These are phyloP conservation scores for Sarocladium kiliense DNA, from an alignment of 2,329 filamentous ascomycete species.

Conservation along the genomic window DNA sequence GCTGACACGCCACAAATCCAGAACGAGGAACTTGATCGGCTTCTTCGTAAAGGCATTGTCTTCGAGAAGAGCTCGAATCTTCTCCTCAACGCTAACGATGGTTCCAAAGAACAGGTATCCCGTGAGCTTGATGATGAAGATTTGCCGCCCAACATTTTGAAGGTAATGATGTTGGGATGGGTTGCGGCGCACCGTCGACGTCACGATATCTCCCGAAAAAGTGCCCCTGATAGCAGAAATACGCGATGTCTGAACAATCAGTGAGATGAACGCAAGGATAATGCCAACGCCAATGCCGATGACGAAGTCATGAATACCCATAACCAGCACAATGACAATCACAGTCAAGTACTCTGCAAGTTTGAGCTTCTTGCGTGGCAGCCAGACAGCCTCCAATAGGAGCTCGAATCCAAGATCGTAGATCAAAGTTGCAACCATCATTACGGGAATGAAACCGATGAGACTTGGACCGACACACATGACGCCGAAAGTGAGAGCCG, in stretches of 20 bases:
- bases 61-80: slow-evolving; percentile 75
- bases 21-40: slow-evolving; percentile 82
- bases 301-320: slow-evolving; percentile 97
- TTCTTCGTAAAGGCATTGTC: slow-evolving; percentile 72
- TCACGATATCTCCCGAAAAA: slow-evolving; percentile 85
- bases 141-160: slow-evolving; percentile 78
- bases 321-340: slow-evolving; percentile 83
- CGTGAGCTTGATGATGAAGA: slow-evolving; percentile 83
- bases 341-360: slow-evolving; percentile 85
- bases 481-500: slow-evolving; percentile 71
- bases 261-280: slow-evolving; percentile 81
- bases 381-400: slow-evolving; percentile 79
- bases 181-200: slow-evolving; percentile 88
- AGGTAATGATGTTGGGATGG: slow-evolving; percentile 85
- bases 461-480: slow-evolving; percentile 81
- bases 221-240: slow-evolving; percentile 83
- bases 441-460: slow-evolving; percentile 91
- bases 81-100: slow-evolving; percentile 90
- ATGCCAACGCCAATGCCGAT: slow-evolving; percentile 90
- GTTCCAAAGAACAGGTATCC: slow-evolving; percentile 99
- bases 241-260: slow-evolving; percentile 86
- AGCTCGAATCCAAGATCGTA: slow-evolving; percentile 93
- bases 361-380: slow-evolving; percentile 84
- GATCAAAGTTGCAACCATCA: slow-evolving; percentile 93
- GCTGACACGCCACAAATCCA: slow-evolving; percentile 85